phyloP scores from a whole-genome alignment of 2,329 filamentous ascomycete species.

The Phaeosphaeria sp. region DNA sequence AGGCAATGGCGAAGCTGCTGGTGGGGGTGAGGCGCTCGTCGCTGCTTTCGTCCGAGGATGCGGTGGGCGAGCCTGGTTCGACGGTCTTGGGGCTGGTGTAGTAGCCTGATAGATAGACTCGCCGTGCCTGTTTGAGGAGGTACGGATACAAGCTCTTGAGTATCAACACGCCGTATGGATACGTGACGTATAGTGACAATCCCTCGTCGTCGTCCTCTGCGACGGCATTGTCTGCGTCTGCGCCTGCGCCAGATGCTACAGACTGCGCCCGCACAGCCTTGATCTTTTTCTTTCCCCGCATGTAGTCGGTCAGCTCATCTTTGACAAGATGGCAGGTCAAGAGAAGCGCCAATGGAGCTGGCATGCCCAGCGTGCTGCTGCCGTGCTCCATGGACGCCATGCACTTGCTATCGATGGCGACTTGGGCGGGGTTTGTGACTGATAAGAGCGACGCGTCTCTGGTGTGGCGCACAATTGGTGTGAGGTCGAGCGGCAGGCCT shows the following conservation, averaged over 20 bases:
- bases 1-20: constrained; percentile 16
- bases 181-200: constrained; percentile 51
- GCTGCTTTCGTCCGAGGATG: constrained; percentile 11
- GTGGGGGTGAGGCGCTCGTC: constrained; percentile 20
- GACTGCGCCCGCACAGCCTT: constrained; percentile 16
- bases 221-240: neutral
- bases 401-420: constrained; percentile 19
- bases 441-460: constrained; percentile 45
- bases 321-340: constrained; percentile 43
- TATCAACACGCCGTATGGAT: constrained; percentile 50
- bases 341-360: constrained; percentile 33
- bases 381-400: constrained; percentile 9
- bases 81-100: constrained; percentile 31
- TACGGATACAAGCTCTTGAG: constrained; percentile 48
- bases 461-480: constrained; percentile 38
- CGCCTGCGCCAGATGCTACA: neutral
- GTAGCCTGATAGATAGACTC: constrained; percentile 50
- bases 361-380: constrained; percentile 19
- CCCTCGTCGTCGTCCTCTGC: constrained; percentile 20
- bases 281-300: constrained; percentile 20
- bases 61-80: neutral
- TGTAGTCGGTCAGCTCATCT: constrained; percentile 45
- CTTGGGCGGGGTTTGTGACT: constrained; percentile 32
- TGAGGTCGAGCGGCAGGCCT: constrained; percentile 47
- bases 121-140: constrained; percentile 49